Conservation (phyloP, 345 rosid species). For the Kandelia obovata region DNA sequence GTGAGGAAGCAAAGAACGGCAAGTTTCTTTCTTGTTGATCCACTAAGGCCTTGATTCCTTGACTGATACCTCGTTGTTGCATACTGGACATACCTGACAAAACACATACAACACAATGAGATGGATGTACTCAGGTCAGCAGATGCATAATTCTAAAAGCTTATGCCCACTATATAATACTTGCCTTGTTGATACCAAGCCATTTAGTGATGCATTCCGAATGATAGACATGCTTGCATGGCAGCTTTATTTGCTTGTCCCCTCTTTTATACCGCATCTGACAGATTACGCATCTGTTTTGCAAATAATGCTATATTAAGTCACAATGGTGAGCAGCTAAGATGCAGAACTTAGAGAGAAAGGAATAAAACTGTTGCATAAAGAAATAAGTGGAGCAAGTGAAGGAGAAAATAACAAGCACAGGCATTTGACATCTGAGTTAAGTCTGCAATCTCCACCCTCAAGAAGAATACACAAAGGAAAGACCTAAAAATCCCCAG, state of each 20-base stretch:
- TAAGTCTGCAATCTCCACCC: too few relatives aligned
- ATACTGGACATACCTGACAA: constrained; percentile 57
- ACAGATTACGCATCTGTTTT: constrained; percentile 63
- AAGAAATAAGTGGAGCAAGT: background rate
- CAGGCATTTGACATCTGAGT: background rate
- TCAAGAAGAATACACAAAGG: too few relatives aligned
- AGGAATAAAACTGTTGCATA: background rate
- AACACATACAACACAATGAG: constrained; percentile 3
- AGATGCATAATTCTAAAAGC: background rate
- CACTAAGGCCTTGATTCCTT: constrained; percentile 35
- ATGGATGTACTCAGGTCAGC: background rate
- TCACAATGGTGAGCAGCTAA: background rate
- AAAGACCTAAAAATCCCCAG: too few relatives aligned
- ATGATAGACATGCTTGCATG: constrained; percentile 68
- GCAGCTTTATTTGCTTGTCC: constrained; percentile 49
- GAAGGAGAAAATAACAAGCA: background rate
- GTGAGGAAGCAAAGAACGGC: background rate
- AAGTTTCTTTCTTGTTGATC: constrained; percentile 9
- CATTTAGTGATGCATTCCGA: constrained; percentile 59
- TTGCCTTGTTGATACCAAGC: constrained; percentile 68
- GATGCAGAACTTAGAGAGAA: background rate
- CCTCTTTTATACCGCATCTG: constrained; percentile 63
- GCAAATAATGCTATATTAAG: background rate
- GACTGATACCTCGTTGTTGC: constrained; percentile 54
- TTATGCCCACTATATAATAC: constrained; percentile 10